Base-by-base conservation (phyloP, 768 basidiomycete species). In the Kwoniella newhampshirensis region DNA sequence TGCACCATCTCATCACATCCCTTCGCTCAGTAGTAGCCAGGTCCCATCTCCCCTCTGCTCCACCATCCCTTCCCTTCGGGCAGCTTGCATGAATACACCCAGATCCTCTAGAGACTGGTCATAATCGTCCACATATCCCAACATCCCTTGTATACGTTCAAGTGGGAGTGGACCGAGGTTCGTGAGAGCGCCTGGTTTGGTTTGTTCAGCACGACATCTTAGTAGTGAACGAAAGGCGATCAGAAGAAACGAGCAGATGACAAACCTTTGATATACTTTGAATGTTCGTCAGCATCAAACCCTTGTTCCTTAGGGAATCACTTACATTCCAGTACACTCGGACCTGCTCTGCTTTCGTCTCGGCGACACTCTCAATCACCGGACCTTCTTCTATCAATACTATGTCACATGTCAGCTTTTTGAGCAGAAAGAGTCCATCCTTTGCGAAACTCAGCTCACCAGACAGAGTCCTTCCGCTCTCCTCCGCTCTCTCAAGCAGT, bases 161-260 rank as follows among this genome's bases (percentile, higher is more conserved):
- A 89, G 68, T 1, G 87, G 82, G 15, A 92, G 80, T 2, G 83
- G 74, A 9, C 87, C 88, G 41, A 97, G 79, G 73, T 91, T 93
- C 51, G 85, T 91, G 55, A 96, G 85, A 87, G 91, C 91, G 26
- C 88, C 90, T 76, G 89, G 86, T 59, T 93, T 88, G 77, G 87
- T n/a, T n/a, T n/a, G n/a, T n/a, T n/a, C n/a, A n/a, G n/a, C n/a
- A n/a, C n/a, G n/a, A n/a, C n/a, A n/a, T n/a, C n/a, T n/a, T n/a
- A n/a, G n/a, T n/a, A 93, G 87, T 90, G 59, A 4, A 47, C 25
- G 86, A 58, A 93, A 88, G 6, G 77, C 87, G 92, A 87, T 89
- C 59, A 4, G 30, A 36, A 21, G 28, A 25, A 13, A 43, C 21
- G 12, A 36, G 1, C 18, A 21, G 30, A 17, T 43, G 21, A 79